Evolutionary conservation across 202 grass and related monocot species (phyloP), one percentile per base, ranked within the genome.

Genomic region (Saccharum hybrid): DNA sequence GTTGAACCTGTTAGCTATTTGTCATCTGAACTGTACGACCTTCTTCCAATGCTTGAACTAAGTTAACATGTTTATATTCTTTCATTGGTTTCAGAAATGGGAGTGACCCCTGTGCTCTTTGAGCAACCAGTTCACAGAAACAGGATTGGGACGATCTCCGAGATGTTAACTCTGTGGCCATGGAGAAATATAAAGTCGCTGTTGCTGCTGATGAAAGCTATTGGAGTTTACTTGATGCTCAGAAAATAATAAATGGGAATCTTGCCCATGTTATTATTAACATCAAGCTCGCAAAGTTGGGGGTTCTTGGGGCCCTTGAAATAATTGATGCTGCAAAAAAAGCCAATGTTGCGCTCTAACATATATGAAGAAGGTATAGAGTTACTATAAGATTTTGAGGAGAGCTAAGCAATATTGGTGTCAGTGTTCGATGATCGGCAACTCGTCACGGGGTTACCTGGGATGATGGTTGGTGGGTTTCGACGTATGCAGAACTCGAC

Each of bases 151-250:
- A 95, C 9, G 93, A 91, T 46, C 93, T 99, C 31, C 57, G 52
- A 34, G 89, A 90, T 37, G 89, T 99, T 83, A 99, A 85, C 41
- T 31, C 80, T 64, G 82, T 66, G 57, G 88, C 91, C 66, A 99
- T 92, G 88, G 86, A 96, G 31, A 99, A 88, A 81, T 96, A 88
- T 43, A 76, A 66, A 74, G 86, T 99, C 26, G 84, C 86, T 78
- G 86, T 99, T 84, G 93, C 96, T 81, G 96, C 91, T 62, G 96
- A 99, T 86, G 96, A 99, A 76, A 99, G 96, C 28, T 99, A 93
- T 18, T 79, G 91, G 61, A 86, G 88, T 82, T 81, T 96, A 10
- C 33, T 63, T 72, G 93, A 99, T 77, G 96, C 93, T 63, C 83
- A 86, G 36, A 92, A 87, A 92, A 96, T 99, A 64, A 94, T 96